Evolutionary conservation across 345 rosid genomes (phyloP).

Genomic region (Eucalyptus paniculata): DNA sequence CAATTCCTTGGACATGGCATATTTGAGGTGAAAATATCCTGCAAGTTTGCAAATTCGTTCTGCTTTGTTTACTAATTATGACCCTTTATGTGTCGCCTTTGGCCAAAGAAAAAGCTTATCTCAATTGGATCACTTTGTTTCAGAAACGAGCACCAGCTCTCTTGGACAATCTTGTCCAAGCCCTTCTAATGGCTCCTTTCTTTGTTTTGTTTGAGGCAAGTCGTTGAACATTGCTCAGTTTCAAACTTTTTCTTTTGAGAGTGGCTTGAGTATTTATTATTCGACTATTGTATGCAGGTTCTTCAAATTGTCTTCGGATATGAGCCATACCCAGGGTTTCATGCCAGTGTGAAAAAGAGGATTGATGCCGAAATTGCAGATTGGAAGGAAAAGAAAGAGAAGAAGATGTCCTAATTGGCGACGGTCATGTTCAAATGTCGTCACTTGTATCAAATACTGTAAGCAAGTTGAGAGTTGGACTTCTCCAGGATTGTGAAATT

Average conservation of each 20-base stretch:
- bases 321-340: constrained; percentile 85
- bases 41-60: neutral
- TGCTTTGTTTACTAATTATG: neutral
- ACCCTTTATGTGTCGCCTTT: neutral
- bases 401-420: constrained; percentile 12
- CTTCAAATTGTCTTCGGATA: constrained; percentile 48
- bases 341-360: constrained; percentile 44
- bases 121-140: neutral
- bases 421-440: neutral
- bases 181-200: constrained; percentile 83
- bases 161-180: constrained; percentile 64
- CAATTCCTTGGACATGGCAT: constrained; percentile 83
- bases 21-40: constrained; percentile 49
- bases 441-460: neutral
- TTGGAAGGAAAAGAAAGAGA: constrained; percentile 32
- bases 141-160: constrained; percentile 90
- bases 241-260: neutral
- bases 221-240: neutral
- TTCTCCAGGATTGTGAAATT: neutral
- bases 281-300: constrained; percentile 18
- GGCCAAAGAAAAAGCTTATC: neutral
- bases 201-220: constrained; percentile 85
- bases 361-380: constrained; percentile 46
- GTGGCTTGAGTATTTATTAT: neutral
- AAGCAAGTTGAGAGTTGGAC: neutral